These are phyloP conservation scores for Xanthoconium purpureum DNA, from an alignment of 768 basidiomycete genomes.

Conservation along the genomic window DNA sequence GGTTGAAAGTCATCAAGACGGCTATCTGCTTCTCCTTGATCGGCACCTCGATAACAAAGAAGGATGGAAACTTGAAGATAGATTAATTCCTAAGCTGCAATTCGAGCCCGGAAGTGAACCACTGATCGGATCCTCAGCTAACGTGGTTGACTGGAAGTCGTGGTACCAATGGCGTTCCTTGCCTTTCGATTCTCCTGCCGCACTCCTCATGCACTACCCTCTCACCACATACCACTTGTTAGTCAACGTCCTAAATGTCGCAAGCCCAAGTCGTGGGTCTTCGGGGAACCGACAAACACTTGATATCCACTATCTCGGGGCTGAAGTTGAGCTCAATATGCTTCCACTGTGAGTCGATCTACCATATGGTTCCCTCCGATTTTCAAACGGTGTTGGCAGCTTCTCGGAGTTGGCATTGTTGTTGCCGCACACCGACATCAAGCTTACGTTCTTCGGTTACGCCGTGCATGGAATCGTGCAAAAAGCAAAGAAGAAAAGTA, in stretches of 20 bases:
- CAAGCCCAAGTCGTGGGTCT: conserved; percentile 22
- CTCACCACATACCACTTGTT: conserved; percentile 40
- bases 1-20: conserved; percentile 29
- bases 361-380: not conserved
- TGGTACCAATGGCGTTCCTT: conserved; percentile 47
- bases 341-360: conserved; percentile 37
- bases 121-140: conserved; percentile 23
- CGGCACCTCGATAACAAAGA: conserved; percentile 31
- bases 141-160: conserved; percentile 40
- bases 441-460: conserved; percentile 40
- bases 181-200: conserved; percentile 41
- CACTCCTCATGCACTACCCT: conserved; percentile 44
- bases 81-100: conserved; percentile 34
- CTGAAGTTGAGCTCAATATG: conserved; percentile 40
- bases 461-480: conserved; percentile 32
- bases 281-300: conserved; percentile 27
- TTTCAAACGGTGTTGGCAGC: conserved; percentile 21
- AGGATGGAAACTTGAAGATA: conserved; percentile 37
- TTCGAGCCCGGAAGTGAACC: conserved; percentile 29
- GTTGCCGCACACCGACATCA: conserved; percentile 43
- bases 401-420: conserved; percentile 47
- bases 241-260: conserved; percentile 33
- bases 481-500: conserved; percentile 30
- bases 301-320: conserved; percentile 37
- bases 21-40: conserved; percentile 33